Conservation (phyloP, 768 basidiomycete genomes). For the Naganishia antarctica region DNA sequence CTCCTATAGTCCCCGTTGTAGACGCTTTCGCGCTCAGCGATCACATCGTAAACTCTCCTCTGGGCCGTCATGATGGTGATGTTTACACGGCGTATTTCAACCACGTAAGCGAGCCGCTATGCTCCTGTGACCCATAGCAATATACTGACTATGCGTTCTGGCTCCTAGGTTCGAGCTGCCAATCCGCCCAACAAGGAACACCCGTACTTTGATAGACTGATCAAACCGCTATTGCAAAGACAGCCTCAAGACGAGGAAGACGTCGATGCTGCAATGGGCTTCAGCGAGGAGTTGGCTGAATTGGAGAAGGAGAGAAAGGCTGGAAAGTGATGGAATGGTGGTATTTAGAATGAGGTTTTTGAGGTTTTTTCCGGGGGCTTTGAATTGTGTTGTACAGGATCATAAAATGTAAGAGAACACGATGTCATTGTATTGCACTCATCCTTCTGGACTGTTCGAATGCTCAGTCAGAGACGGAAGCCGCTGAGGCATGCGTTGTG, state of each 20-base stretch:
- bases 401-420: too few relatives aligned
- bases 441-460: too few relatives aligned
- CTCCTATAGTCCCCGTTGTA: slow-evolving; percentile 39
- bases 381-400: slow-evolving; percentile 1
- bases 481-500: too few relatives aligned
- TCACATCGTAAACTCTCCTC: slow-evolving; percentile 52
- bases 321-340: not conserved
- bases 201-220: slow-evolving; percentile 53
- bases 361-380: too few relatives aligned
- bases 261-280: slow-evolving; percentile 46
- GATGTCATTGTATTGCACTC: too few relatives aligned
- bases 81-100: slow-evolving; percentile 53
- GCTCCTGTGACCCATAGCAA: not conserved
- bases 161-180: slow-evolving; percentile 43
- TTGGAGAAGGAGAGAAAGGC: slow-evolving; percentile 27
- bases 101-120: slow-evolving; percentile 39
- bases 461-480: too few relatives aligned
- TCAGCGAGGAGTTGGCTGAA: slow-evolving; percentile 48
- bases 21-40: slow-evolving; percentile 49
- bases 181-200: slow-evolving; percentile 52
- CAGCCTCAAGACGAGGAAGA: slow-evolving; percentile 46
- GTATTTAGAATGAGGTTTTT: too few relatives aligned
- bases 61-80: slow-evolving; percentile 52
- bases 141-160: not conserved
- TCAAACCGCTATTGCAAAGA: slow-evolving; percentile 52